phyloP scores from a whole-genome alignment of 2,329 filamentous ascomycete species.

The Curvularia spicifera region DNA sequence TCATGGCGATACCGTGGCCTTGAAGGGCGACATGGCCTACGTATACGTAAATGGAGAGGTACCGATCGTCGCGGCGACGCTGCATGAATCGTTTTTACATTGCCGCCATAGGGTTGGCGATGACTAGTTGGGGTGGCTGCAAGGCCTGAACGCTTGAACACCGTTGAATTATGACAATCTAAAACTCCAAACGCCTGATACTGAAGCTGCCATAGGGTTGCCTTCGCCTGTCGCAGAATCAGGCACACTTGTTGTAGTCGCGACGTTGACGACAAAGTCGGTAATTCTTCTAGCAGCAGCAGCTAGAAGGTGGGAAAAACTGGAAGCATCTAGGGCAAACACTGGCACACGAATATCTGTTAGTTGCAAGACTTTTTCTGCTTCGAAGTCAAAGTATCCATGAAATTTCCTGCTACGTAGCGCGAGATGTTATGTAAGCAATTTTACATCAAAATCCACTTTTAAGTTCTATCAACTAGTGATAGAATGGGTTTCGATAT shows the following conservation, averaged over 20 bases:
- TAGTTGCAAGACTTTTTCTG: not conserved
- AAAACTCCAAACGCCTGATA: too few relatives aligned
- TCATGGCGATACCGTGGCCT: conserved; percentile 6
- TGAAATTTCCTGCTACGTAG: not conserved
- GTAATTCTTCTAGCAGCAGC: not conserved
- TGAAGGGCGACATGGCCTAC: not conserved
- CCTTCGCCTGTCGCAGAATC: not conserved
- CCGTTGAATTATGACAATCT: too few relatives aligned
- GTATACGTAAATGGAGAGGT: too few relatives aligned
- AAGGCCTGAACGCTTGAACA: too few relatives aligned
- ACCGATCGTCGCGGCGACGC: too few relatives aligned
- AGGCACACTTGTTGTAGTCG: not conserved
- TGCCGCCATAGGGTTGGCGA: too few relatives aligned
- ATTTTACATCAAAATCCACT: not conserved
- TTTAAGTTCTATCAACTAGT: not conserved
- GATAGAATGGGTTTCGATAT: not conserved
- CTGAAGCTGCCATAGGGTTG: not conserved
- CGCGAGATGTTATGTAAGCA: not conserved
- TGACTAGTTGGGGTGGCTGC: too few relatives aligned
- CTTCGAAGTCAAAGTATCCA: not conserved
- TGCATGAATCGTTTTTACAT: too few relatives aligned
- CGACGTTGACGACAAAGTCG: not conserved
- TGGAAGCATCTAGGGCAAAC: not conserved
- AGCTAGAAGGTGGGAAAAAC: not conserved
- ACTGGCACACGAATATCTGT: not conserved